A percentile compares a stretch with the other conserved stretches of the same genome.
Evolutionary conservation across 345 rosid genomes (phyloP).

Genomic region (Populus pruinosa): DNA sequence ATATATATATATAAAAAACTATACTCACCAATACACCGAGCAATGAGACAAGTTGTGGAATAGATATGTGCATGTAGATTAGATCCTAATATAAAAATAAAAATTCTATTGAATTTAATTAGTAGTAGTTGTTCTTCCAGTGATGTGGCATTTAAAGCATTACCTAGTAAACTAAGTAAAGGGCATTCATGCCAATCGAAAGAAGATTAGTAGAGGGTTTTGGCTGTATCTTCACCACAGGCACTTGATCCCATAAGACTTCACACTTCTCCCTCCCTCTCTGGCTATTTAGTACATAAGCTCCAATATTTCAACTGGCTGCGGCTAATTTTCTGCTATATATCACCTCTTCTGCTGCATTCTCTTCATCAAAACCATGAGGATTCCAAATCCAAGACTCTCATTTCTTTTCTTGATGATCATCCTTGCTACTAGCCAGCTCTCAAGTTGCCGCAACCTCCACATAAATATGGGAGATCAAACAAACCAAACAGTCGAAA

Average conservation of each 20-base stretch:
- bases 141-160: background rate
- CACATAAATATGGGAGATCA: background rate
- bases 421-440: constrained; percentile 19
- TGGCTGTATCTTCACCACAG: constrained; percentile 13
- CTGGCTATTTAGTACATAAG: background rate
- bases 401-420: constrained; percentile 14
- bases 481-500: constrained; percentile 1
- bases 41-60: no score
- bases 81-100: background rate
- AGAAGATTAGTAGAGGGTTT: background rate
- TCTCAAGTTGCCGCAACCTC: constrained; percentile 25
- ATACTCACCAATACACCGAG: no score
- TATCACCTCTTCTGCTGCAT: background rate
- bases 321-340: background rate
- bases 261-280: background rate
- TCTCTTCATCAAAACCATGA: constrained; percentile 13
- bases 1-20: no score
- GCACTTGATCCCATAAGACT: constrained; percentile 11
- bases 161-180: background rate
- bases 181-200: constrained; percentile 15
- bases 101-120: background rate
- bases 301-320: background rate
- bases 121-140: background rate
- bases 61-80: no score
- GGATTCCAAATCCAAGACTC: constrained; percentile 11